Conservation (phyloP, 768 basidiomycete species). For the Boletus reticulatus region DNA sequence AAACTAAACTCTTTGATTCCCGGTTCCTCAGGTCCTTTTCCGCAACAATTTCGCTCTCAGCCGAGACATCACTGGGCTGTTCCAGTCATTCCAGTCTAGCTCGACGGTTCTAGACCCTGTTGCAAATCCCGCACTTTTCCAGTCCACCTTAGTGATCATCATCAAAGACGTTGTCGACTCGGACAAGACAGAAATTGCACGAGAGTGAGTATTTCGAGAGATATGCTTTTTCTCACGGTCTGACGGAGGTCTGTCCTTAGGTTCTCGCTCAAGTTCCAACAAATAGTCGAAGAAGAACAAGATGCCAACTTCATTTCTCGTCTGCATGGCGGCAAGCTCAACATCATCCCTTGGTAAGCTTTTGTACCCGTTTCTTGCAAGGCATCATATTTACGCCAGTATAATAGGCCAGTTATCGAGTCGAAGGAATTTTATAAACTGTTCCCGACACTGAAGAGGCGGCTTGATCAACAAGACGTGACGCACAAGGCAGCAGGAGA, state of each 20-base stretch:
- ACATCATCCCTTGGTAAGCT: conserved; percentile 54
- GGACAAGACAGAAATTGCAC: conserved; percentile 54
- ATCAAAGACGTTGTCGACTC: conserved; percentile 69
- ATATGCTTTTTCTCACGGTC: neutral
- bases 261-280: conserved; percentile 55
- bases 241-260: conserved; percentile 25
- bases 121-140: conserved; percentile 56
- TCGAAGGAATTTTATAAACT: conserved; percentile 55
- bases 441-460: conserved; percentile 44
- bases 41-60: conserved; percentile 65
- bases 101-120: conserved; percentile 55
- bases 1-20: neutral
- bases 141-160: conserved; percentile 57
- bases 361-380: neutral
- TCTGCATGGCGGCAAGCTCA: conserved; percentile 51
- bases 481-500: conserved; percentile 51
- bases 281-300: conserved; percentile 60
- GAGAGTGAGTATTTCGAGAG: conserved; percentile 43
- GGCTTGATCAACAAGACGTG: conserved; percentile 45
- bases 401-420: conserved; percentile 52
- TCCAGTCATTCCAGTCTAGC: conserved; percentile 60
- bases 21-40: conserved; percentile 49
- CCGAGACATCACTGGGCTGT: conserved; percentile 58
- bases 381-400: neutral
- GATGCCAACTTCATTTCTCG: conserved; percentile 59